phyloP scores from a whole-genome alignment of 768 basidiomycete species.

The Trametes gibbosa region DNA sequence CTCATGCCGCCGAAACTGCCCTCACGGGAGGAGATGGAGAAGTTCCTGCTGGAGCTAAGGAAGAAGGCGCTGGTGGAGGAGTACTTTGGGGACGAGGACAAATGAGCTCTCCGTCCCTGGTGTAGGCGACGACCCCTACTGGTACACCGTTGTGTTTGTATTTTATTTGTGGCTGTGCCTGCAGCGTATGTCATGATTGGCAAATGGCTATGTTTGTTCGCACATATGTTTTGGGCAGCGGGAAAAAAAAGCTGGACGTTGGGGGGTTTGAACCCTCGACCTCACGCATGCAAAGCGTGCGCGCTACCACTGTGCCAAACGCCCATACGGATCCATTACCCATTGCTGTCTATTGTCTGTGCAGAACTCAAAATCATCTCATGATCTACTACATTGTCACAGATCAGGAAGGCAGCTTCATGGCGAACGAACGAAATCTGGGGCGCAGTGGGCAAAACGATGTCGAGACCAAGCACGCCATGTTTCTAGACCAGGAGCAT shows the following conservation, averaged over 20 bases:
- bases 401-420: no score
- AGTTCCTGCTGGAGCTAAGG: constrained; percentile 66
- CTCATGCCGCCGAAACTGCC: constrained; percentile 77
- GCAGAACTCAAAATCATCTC: no score
- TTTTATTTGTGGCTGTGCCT: no score
- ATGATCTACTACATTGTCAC: no score
- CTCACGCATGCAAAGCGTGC: constrained; percentile 35
- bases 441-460: no score
- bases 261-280: constrained; percentile 32
- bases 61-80: constrained; percentile 85
- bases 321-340: no score
- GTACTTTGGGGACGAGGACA: constrained; percentile 45
- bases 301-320: constrained; percentile 36
- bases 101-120: neutral
- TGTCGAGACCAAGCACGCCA: no score
- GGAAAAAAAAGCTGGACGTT: constrained; percentile 29
- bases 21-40: constrained; percentile 75
- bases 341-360: no score
- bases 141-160: no score
- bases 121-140: no score
- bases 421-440: no score
- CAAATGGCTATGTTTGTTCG: neutral
- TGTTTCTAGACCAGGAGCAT: neutral
- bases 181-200: neutral
- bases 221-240: neutral